phyloP scores from a whole-genome alignment of 1,284 basidiomycete species.

The Fereydounia khargensis region DNA sequence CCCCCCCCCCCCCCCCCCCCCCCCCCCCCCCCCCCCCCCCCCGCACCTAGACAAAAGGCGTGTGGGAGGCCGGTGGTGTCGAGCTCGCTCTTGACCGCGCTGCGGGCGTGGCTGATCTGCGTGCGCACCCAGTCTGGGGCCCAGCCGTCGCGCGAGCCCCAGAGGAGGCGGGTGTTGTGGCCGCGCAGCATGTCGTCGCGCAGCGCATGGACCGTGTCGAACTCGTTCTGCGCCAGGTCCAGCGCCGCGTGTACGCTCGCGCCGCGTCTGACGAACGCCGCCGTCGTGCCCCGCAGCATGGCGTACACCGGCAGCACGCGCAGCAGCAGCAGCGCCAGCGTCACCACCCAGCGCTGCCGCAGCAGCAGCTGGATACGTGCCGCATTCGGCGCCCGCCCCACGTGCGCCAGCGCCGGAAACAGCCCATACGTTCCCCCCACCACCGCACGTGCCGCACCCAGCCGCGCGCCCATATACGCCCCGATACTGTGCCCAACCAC shows the following conservation, averaged over 20 bases:
- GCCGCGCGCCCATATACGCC: constrained; percentile 33
- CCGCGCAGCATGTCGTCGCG: no score
- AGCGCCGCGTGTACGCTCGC: constrained; percentile 33
- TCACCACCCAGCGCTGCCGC: constrained; percentile 4
- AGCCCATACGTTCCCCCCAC: constrained; percentile 36
- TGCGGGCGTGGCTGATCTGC: no score
- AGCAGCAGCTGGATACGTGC: constrained; percentile 10
- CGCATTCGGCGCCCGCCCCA: constrained; percentile 38
- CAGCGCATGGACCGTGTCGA: constrained; percentile 15
- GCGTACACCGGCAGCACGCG: constrained; percentile 26
- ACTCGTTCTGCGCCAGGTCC: constrained; percentile 39
- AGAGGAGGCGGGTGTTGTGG: no score
- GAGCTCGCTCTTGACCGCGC: no score
- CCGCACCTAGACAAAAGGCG: no score
- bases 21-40: no score
- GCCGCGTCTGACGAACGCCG: constrained; percentile 23
- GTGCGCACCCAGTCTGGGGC: constrained; percentile 29
- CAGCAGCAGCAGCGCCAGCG: constrained; percentile 24
- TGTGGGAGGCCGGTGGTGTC: no score
- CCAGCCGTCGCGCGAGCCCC: no score
- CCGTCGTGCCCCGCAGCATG: constrained; percentile 25
- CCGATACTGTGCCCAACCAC: constrained; percentile 41
- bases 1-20: no score
- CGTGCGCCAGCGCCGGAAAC: constrained; percentile 41
- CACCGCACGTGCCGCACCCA: constrained; percentile 13